Conservation (phyloP, 345 rosid genomes). For the Zanthoxylum bungeanum region DNA sequence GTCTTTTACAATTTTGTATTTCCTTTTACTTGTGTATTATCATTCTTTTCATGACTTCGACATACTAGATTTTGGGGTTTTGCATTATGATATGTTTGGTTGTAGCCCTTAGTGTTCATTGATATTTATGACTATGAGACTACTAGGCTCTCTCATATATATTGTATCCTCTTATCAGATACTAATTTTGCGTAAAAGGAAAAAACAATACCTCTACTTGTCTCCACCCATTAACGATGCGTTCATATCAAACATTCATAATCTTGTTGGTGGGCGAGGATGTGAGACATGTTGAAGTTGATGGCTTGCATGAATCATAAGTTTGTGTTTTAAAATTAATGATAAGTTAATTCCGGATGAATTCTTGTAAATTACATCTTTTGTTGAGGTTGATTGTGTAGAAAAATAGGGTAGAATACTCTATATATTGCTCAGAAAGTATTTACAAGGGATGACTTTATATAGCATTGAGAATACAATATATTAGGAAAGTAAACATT, state of each 20-base stretch:
- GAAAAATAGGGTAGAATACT: no score
- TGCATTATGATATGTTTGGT: conserved; percentile 1
- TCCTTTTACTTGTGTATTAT: not conserved
- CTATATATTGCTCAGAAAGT: no score
- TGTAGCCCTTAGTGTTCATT: not conserved
- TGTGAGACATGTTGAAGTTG: not conserved
- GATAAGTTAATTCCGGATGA: not conserved
- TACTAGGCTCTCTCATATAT: not conserved
- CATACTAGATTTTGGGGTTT: not conserved
- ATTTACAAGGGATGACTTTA: no score
- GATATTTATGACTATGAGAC: not conserved
- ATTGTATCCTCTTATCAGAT: not conserved
- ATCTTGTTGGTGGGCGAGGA: not conserved
- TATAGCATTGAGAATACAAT: no score
- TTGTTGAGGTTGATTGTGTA: not conserved
- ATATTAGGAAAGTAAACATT: no score
- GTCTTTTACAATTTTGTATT: not conserved
- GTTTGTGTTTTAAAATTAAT: not conserved
- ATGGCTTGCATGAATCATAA: not conserved
- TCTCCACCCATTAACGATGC: not conserved
- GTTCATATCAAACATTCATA: not conserved
- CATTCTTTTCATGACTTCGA: not conserved
- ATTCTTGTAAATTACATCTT: not conserved
- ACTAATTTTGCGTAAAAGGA: not conserved
- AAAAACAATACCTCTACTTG: not conserved